Evolutionary conservation across 2,329 filamentous ascomycete species (phyloP).

Genomic region (Colletotrichum abscissum): DNA sequence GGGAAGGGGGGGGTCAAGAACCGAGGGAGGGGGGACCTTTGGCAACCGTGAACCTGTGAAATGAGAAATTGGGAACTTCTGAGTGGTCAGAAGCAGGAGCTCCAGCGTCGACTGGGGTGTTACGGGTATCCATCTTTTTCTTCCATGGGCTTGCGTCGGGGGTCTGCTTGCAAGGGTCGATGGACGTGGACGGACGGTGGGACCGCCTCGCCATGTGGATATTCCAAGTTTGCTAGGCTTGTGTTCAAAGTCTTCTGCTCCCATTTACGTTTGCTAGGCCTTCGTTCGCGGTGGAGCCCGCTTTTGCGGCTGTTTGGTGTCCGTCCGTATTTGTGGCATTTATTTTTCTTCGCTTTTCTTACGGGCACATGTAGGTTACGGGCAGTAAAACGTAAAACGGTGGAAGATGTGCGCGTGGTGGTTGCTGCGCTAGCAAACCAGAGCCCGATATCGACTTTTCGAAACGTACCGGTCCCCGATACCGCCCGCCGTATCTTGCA

Average conservation of each 20-base stretch:
- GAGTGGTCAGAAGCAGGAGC: conserved; percentile 27
- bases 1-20: background rate
- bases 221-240: background rate
- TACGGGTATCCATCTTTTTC: conserved; percentile 19
- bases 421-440: background rate
- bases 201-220: conserved; percentile 9
- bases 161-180: conserved; percentile 12
- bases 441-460: conserved; percentile 3
- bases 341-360: background rate
- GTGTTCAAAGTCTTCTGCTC: background rate
- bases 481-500: conserved; percentile 7
- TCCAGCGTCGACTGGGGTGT: conserved; percentile 18
- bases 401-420: background rate
- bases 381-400: background rate
- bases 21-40: background rate
- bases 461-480: conserved; percentile 11
- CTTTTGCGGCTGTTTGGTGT: background rate
- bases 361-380: background rate
- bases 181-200: background rate
- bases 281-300: background rate
- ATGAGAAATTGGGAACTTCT: conserved; percentile 33
- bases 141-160: background rate
- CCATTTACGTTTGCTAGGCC: conserved; percentile 22
- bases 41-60: background rate
- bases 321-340: background rate